Evolutionary conservation across 1,284 basidiomycete species (phyloP), one percentile per base, ranked within the genome.

Genomic region (Stygiomarasmius scandens): DNA sequence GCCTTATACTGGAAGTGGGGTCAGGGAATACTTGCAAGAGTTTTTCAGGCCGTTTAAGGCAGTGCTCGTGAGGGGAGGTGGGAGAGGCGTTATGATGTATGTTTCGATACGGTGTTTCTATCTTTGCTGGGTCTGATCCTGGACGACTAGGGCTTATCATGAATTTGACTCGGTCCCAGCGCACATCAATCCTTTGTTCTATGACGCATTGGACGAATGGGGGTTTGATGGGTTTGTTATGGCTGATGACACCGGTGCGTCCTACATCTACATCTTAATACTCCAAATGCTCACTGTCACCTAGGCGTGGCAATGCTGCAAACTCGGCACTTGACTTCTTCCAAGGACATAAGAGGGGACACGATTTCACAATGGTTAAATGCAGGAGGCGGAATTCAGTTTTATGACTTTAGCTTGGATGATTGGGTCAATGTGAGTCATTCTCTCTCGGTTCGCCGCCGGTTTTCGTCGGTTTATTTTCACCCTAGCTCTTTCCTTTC

Each of bases 281-380:
- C 22, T 2, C 22, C 22, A 12, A 16, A 48, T 29, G 19, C 51
- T 32, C 11, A 45, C 49, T 32, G 19, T 38, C 45, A 22, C 19
- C 41, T 44, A 61, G 64, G 53, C 23, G 64, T 70, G 60, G 52
- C 36, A 16, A 58, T 62, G 48, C 58, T 70, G 4, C 55, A 65
- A 19, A 60, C 54, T 22, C 45, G 61, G 1, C 68, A 70, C 52
- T 58, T 45, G 29, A 66, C 68, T 1, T 59, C 66, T 2, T 45
- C 53, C 25, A n/a, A n/a, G n/a, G n/a, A n/a, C n/a, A n/a, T n/a
- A n/a, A n/a, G n/a, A n/a, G 66, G 64, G 6, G 66, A 67, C 44
- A 58, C 66, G 1, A 65, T 71, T 22, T 51, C 63, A n/a, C 68
- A 71, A 51, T 69, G 67, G 67, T 67, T 69, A 56, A 71, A 69